Evolutionary conservation across 768 basidiomycete genomes (phyloP), one percentile per base, ranked within the genome.

Genomic region (Rhodosporidiobolus sp.): DNA sequence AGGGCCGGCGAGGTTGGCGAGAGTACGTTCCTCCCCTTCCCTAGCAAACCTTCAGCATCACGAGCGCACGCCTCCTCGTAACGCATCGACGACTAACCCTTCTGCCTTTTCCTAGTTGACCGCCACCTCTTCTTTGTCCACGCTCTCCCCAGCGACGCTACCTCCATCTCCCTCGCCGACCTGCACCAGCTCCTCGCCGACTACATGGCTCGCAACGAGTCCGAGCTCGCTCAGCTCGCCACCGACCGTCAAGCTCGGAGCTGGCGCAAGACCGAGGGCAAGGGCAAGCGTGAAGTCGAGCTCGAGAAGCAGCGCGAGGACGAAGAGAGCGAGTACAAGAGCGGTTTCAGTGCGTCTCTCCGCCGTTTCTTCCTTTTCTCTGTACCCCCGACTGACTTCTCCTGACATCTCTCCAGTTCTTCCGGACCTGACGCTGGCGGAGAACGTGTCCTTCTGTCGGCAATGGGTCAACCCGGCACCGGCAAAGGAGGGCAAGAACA

Each of bases 181-280:
- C 59, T 76, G 28, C 75, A 76, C 65, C 35, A 57, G 46, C 30
- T 76, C 59, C 5, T 76, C 30, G 10, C 20, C 32, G 72, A 65
- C 50, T 76, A 76, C 68, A 67, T 76, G 54, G 53, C 66, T 34
- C 68, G 75, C 22, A 67, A 76, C 63, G 69, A 70, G 49, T 58
- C 66, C 12, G 75, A 76, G 32, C 28, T 58, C 8, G 65, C 46
- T 26, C 46, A 70, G 24, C 63, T 76, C 10, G 65, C 48, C n/a
- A 32, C 45, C n/a, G 75, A 76, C 45, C 62, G 75, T 20, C 45
- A 58, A n/a, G 34, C 28, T 24, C 56, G 72, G 19, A n/a, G 35
- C 22, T 73, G 72, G 72, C 54, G 75, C 32, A 73, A 73, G 32
- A 46, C 45, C 5, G 75, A 76, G 57, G 75, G 75, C 24, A 76